Evolutionary conservation across 345 rosid genomes (phyloP), one percentile per base, ranked within the genome.

Genomic region (Brassica carinata): DNA sequence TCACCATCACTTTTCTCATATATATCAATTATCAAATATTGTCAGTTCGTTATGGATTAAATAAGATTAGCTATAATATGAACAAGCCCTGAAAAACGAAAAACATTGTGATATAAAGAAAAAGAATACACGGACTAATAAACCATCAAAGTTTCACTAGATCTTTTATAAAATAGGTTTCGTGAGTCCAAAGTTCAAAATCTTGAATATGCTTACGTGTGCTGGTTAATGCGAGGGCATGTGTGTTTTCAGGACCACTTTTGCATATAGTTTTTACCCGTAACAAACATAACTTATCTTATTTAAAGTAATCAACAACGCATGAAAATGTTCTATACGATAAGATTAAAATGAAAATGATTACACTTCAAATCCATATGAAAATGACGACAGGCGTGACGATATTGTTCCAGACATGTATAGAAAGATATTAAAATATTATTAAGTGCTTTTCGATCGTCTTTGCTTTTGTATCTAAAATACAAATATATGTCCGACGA

Each of bases 191-290:
- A 53, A 71, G 29, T 68, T 66, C 57, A 61, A 71, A 65, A 71
- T 76, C 65, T 58, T 81, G 34, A 75, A 53, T 55, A 55, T 38
- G 53, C 72, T 75, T 71, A 65, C 80, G 80, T 81, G 84, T 45
- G 18, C 30, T 58, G 10, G 73, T 72, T 76, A 40, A 76, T 67
- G 31, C 3, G 26, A 76, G 55, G 74, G 27, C 84, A 81, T 67
- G 77, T 77, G 77, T 72, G 84, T 72, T 30, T 72, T 76, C 63
- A 26, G 84, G 84, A 81, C 84, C 84, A 81, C 84, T 43, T 66
- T 59, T 63, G 77, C 77, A 66, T 61, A 81, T 71, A 45, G 7
- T 40, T 72, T 61, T 40, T 33, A 80, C 61, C 57, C 57, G 29
- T 64, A 69, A 69, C 45, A 45, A 10, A 68, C 45, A 45, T 26